phyloP scores from a whole-genome alignment of 257 asterid species.

The Paraleonurus japonicus region DNA sequence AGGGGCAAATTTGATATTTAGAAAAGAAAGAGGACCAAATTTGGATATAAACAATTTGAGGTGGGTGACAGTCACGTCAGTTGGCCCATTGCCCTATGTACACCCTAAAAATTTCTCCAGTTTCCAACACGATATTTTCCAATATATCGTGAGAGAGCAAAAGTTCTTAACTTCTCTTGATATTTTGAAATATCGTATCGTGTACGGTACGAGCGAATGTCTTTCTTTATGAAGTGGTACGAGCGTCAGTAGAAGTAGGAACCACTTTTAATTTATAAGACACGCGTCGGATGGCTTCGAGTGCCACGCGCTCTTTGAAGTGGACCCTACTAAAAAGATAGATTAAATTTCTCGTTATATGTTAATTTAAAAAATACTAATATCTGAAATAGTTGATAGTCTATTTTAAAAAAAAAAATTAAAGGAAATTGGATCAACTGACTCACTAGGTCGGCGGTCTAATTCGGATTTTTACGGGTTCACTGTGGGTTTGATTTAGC shows the following conservation, averaged over 20 bases:
- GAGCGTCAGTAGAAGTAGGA: background rate
- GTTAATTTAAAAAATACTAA: too few relatives aligned
- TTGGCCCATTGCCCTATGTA: constrained; percentile 28
- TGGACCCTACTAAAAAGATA: background rate
- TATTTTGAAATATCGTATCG: background rate
- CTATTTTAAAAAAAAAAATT: too few relatives aligned
- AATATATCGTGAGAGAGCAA: background rate
- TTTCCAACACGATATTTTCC: constrained; percentile 27
- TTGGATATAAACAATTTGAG: constrained; percentile 3
- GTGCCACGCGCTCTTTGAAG: background rate
- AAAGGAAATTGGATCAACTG: too few relatives aligned
- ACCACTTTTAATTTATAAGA: background rate
- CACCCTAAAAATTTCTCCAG: constrained; percentile 22
- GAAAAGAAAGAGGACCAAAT: constrained; percentile 16
- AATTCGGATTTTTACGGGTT: too few relatives aligned
- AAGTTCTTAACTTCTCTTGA: background rate
- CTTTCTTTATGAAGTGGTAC: background rate
- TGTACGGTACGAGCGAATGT: constrained; percentile 1
- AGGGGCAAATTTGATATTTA: constrained; percentile 25
- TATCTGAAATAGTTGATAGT: too few relatives aligned
- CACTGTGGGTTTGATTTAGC: too few relatives aligned
- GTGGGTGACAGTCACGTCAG: constrained; percentile 45
- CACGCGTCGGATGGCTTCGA: background rate
- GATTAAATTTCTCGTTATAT: background rate
- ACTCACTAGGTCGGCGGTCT: too few relatives aligned